Percentiles rank a stretch among this genome's conserved stretches.
phyloP scores from a whole-genome alignment of 176 grass and related monocot species.

The Olyra latifolia region DNA sequence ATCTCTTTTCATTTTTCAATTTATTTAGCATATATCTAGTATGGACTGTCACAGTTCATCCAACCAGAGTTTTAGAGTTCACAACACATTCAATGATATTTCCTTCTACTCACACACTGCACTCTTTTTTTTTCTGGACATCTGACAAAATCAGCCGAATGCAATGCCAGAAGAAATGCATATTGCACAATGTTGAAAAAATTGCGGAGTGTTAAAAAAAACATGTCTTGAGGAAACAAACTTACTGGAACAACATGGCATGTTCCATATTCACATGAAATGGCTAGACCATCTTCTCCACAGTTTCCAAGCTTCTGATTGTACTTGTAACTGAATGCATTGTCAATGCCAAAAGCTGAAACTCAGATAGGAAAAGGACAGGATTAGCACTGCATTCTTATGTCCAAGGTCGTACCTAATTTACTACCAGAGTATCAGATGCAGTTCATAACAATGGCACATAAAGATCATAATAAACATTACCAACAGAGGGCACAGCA shows the following conservation, averaged over 20 bases:
- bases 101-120: neutral
- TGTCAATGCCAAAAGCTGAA: conserved; percentile 91
- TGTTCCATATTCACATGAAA: conserved; percentile 77
- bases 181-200: neutral
- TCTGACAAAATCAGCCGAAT: conserved; percentile 7
- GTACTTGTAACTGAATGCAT: conserved; percentile 90
- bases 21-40: conserved; percentile 10
- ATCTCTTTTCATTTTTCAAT: conserved; percentile 3
- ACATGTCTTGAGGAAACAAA: conserved; percentile 32
- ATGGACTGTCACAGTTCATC: conserved; percentile 4
- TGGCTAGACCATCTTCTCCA: conserved; percentile 80
- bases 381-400: conserved; percentile 11
- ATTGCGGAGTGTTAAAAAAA: too few species aligned
- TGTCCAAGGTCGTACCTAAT: neutral
- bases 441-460: conserved; percentile 26
- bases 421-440: conserved; percentile 18
- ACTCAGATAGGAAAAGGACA: neutral
- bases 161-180: conserved; percentile 26
- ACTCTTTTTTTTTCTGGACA: conserved; percentile 23
- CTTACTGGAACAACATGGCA: conserved; percentile 93
- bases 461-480: conserved; percentile 36
- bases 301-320: conserved; percentile 95
- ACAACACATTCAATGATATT: conserved; percentile 11
- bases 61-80: neutral
- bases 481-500: conserved; percentile 85